These are phyloP conservation scores for Blumeriella jaapii DNA, from an alignment of 2,329 filamentous ascomycete species.

Conservation along the genomic window DNA sequence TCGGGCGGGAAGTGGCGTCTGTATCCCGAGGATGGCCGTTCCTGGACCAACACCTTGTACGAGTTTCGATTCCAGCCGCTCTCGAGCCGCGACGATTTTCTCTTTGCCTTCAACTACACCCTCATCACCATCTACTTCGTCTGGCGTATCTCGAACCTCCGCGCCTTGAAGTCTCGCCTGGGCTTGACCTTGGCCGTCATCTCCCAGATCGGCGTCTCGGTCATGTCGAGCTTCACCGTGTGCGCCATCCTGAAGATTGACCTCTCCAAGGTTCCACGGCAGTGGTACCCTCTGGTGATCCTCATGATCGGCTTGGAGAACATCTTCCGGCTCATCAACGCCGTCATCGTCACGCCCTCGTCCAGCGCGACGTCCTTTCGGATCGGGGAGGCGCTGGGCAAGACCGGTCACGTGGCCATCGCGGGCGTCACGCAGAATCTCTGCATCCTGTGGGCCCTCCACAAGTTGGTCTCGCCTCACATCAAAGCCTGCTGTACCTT, in stretches of 20 bases:
- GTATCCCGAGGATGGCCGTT: constrained; percentile 47
- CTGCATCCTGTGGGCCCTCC: constrained; percentile 52
- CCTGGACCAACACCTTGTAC: constrained; percentile 50
- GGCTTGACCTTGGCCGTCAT: constrained; percentile 62
- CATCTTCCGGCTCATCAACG: constrained; percentile 67
- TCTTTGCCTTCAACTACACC: constrained; percentile 54
- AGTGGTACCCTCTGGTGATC: constrained; percentile 66
- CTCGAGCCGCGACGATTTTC: constrained; percentile 51
- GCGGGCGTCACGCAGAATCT: constrained; percentile 60
- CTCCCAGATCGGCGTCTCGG: constrained; percentile 58
- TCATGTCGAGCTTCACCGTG: constrained; percentile 69
- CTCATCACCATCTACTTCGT: constrained; percentile 54
- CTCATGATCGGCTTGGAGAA: constrained; percentile 66
- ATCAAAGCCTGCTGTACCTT: constrained; percentile 69
- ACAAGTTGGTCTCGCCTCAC: constrained; percentile 54
- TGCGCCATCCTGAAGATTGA: constrained; percentile 68
- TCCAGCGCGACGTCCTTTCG: constrained; percentile 57
- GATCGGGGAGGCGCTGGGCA: constrained; percentile 62
- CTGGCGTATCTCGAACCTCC: constrained; percentile 54
- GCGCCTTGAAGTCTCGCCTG: constrained; percentile 63
- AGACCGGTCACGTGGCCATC: constrained; percentile 59
- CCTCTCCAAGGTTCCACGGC: constrained; percentile 61
- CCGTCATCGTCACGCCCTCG: constrained; percentile 59
- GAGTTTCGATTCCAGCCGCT: constrained; percentile 71
- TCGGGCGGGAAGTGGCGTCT: constrained; percentile 46